Evolutionary conservation across 2,329 filamentous ascomycete genomes (phyloP).

Genomic region (Juglanconis oblonga): DNA sequence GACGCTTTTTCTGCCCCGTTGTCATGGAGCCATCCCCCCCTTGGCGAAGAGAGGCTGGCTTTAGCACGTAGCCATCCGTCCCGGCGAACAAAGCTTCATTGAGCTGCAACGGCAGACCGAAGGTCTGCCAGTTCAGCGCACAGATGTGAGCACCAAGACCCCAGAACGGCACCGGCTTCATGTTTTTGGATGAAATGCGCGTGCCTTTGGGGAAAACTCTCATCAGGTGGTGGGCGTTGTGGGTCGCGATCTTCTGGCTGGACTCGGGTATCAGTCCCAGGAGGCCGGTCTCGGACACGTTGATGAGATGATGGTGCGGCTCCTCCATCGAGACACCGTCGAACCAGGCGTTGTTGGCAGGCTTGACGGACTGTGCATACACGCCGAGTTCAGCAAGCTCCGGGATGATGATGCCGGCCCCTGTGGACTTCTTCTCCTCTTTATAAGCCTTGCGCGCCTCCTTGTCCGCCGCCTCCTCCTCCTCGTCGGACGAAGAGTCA

Average conservation of each 20-base stretch:
- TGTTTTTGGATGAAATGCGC: constrained; percentile 63
- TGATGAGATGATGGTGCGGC: constrained; percentile 65
- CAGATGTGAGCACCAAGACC: constrained; percentile 66
- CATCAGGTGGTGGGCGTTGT: constrained; percentile 68
- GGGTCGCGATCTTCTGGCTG: constrained; percentile 48
- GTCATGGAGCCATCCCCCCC: constrained; percentile 47
- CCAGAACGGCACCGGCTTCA: constrained; percentile 64
- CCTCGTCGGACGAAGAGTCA: constrained; percentile 31
- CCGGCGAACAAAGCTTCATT: constrained; percentile 67
- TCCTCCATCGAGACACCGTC: constrained; percentile 50
- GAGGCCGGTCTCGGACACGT: constrained; percentile 63
- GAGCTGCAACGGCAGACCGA: constrained; percentile 62
- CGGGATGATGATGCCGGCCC: constrained; percentile 52
- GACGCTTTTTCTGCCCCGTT: constrained; percentile 33
- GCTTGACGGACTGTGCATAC: constrained; percentile 69
- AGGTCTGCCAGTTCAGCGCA: constrained; percentile 69
- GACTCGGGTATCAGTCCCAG: constrained; percentile 45
- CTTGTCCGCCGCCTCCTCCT: constrained; percentile 41
- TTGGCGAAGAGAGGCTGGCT: constrained; percentile 56
- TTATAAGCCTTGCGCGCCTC: constrained; percentile 54
- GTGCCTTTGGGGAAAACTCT: constrained; percentile 68
- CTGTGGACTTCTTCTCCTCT: constrained; percentile 45
- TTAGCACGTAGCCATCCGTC: constrained; percentile 63
- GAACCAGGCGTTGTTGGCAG: constrained; percentile 64
- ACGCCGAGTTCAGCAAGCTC: constrained; percentile 65